Evolutionary conservation across 768 basidiomycete species (phyloP).

Genomic region (Leccinum barrowsii): DNA sequence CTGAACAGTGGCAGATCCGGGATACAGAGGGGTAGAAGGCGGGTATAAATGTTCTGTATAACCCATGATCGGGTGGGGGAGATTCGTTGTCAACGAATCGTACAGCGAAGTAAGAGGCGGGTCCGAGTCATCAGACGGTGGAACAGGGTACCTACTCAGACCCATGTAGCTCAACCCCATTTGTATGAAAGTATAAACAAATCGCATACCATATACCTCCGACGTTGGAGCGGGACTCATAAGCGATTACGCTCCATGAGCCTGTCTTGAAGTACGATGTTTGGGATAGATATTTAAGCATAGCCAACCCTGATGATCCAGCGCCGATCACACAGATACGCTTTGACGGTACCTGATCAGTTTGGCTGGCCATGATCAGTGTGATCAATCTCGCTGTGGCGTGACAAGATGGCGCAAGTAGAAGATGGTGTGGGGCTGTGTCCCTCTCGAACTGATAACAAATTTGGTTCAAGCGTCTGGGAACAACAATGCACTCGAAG

Average conservation of each 20-base stretch:
- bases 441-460: background rate
- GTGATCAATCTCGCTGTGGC: background rate
- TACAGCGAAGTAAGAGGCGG: conserved; percentile 71
- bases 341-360: conserved; percentile 18
- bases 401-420: background rate
- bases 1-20: conserved; percentile 55
- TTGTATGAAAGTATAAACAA: background rate
- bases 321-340: conserved; percentile 71
- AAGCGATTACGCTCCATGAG: conserved; percentile 58
- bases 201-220: conserved; percentile 73
- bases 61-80: conserved; percentile 78
- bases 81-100: conserved; percentile 76
- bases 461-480: no score
- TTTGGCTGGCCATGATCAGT: conserved; percentile 4
- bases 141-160: conserved; percentile 51
- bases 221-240: conserved; percentile 60
- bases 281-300: conserved; percentile 62
- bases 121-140: conserved; percentile 35
- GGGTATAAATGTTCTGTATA: conserved; percentile 64
- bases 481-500: background rate
- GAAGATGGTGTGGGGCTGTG: background rate
- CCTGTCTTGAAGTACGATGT: conserved; percentile 52
- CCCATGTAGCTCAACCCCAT: background rate
- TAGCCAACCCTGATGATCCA: conserved; percentile 71
- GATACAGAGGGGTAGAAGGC: conserved; percentile 68